Base-by-base conservation (phyloP, 371 early-diverging fungal genomes). In the Lichtheimia ramosa region DNA sequence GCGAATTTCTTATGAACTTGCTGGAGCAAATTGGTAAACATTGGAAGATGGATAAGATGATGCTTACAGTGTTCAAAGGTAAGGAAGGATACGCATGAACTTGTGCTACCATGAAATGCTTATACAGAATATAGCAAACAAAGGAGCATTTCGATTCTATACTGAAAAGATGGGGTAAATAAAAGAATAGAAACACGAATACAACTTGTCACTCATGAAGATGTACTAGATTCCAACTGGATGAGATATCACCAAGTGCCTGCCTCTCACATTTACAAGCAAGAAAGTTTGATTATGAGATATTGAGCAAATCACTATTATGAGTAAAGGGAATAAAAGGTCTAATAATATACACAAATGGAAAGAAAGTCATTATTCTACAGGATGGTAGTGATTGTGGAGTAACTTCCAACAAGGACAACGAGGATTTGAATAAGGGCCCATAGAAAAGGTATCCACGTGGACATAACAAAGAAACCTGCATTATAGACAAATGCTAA, bases 391-490 rank as follows among this genome's bases (percentile, higher is more conserved):
- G 87, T 84, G 50, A 86, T 83, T 8, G 85, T 84, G 1, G 88
- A 83, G 59, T 84, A 86, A 28, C 82, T 80, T 1, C 86, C 83
- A 58, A 86, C 72, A 40, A 88, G 58, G 7, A 84, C 82, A 18
- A 86, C 68, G 12, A 88, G 62, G 0, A 84, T 81, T 64, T 88
- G 87, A 48, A 86, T 83, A 13, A 88, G 66, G n/a, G 82, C 83
- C 87, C 88, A 88, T 41, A 88, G 64, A 50, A 85, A 82, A 1
- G 88, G 88, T 21, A 85, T 80, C 88, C 88, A 88, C 12, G 85
- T 83, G 3, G 86, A 83, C 87, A 88, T 85, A 64, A 77, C 77
- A 66, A 86, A 88, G 48, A 77, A 74, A 1, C 88, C 88, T 25
- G 87, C 74, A 55, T 80, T 82, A 58, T 88, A 88, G 1, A 88